These are phyloP conservation scores for Fusarium camptoceras DNA, from an alignment of 2,329 filamentous ascomycete species.

Conservation along the genomic window DNA sequence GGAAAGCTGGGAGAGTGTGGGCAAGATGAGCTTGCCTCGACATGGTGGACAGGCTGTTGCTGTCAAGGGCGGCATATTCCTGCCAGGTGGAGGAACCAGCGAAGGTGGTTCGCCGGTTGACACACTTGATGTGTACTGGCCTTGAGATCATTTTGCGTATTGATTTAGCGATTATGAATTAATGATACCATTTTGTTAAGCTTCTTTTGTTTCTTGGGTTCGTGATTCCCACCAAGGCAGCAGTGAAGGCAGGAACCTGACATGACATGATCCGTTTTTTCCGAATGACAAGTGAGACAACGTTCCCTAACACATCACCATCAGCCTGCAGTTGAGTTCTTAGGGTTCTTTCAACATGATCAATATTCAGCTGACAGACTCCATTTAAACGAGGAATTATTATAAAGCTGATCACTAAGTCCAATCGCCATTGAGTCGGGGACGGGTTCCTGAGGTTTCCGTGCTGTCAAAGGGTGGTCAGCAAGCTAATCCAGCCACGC, in stretches of 20 bases:
- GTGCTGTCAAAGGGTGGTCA: not conserved
- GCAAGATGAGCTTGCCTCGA: slow-evolving; percentile 49
- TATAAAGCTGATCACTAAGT: not conserved
- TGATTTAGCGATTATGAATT: slow-evolving; percentile 3
- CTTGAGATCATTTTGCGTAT: not conserved
- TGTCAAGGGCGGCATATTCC: slow-evolving; percentile 46
- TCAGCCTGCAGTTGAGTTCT: fast-evolving
- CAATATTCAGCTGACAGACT: not conserved
- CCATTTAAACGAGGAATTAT: not conserved
- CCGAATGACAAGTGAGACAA: not conserved
- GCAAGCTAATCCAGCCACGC: not conserved
- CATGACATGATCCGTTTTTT: not conserved
- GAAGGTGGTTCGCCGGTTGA: slow-evolving; percentile 36
- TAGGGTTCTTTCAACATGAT: not conserved
- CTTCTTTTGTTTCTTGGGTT: too few relatives aligned
- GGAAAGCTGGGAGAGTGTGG: slow-evolving; percentile 45
- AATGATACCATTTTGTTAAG: not conserved
- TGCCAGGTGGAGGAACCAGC: slow-evolving; percentile 51
- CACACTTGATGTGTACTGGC: slow-evolving; percentile 33
- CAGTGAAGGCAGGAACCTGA: not conserved
- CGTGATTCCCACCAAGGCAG: too few relatives aligned
- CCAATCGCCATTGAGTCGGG: not conserved
- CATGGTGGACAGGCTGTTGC: slow-evolving; percentile 51
- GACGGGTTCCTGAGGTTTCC: not conserved
- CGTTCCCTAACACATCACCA: not conserved